Evolutionary conservation across 768 basidiomycete genomes (phyloP).

Genomic region (Lepiota venenata): DNA sequence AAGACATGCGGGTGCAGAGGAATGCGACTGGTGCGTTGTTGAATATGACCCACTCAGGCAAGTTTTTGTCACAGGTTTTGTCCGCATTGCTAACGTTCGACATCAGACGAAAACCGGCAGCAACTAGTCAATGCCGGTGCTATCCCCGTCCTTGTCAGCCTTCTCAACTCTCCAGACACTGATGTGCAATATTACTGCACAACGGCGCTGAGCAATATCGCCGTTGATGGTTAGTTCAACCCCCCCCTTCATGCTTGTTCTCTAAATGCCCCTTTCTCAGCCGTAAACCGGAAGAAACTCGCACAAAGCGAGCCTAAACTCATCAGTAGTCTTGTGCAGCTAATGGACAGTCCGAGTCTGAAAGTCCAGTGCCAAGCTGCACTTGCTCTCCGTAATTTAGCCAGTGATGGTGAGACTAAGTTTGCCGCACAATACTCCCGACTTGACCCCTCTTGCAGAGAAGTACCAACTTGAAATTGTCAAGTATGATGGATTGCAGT

Average conservation of each 20-base stretch:
- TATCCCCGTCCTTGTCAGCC: constrained; percentile 92
- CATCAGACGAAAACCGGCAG: constrained; percentile 92
- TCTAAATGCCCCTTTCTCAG: constrained; percentile 32
- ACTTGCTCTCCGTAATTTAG: constrained; percentile 91
- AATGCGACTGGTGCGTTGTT: constrained; percentile 97
- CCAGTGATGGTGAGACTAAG: constrained; percentile 78
- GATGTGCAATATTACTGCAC: constrained; percentile 99
- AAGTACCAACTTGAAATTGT: constrained; percentile 99
- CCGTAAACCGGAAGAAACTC: constrained; percentile 88
- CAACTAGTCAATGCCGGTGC: constrained; percentile 98
- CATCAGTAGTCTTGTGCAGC: constrained; percentile 85
- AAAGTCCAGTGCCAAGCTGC: constrained; percentile 99
- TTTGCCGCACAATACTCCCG: background rate
- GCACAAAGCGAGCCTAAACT: constrained; percentile 93
- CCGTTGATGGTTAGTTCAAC: constrained; percentile 73
- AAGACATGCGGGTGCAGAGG: constrained; percentile 98
- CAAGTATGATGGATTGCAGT: constrained; percentile 87
- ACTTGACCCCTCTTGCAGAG: constrained; percentile 46
- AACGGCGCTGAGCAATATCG: constrained; percentile 96
- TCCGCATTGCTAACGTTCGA: constrained; percentile 4
- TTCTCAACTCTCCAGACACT: constrained; percentile 95
- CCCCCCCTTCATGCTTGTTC: background rate
- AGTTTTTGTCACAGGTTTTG: constrained; percentile 17
- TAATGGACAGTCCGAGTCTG: constrained; percentile 97
- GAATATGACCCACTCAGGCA: constrained; percentile 99